phyloP scores from a whole-genome alignment of 2,329 filamentous ascomycete species.

The Epichloe aotearoae region DNA sequence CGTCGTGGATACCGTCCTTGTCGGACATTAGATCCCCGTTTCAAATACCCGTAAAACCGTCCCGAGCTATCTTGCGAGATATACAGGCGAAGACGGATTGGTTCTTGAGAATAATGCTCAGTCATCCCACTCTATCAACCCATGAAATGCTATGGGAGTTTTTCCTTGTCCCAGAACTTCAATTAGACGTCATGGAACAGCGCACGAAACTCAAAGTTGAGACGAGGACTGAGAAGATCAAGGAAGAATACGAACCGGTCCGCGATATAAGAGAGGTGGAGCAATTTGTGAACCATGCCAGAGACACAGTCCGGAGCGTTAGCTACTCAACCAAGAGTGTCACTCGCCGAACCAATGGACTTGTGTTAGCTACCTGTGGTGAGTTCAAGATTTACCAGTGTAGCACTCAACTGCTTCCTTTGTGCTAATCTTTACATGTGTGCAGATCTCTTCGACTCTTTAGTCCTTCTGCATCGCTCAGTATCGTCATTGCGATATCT shows the following conservation, averaged over 20 bases:
- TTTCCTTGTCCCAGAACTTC: slow-evolving; percentile 89
- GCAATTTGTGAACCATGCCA: slow-evolving; percentile 79
- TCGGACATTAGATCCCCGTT: slow-evolving; percentile 73
- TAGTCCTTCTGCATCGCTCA: slow-evolving; percentile 38
- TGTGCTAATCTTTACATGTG: background rate
- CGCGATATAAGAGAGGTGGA: slow-evolving; percentile 79
- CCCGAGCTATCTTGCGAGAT: slow-evolving; percentile 72
- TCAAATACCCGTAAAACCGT: slow-evolving; percentile 84
- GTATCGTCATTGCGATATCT: slow-evolving; percentile 51
- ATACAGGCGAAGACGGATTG: slow-evolving; percentile 76
- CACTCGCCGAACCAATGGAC: slow-evolving; percentile 62
- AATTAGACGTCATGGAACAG: slow-evolving; percentile 79
- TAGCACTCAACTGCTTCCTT: background rate
- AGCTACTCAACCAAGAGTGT: slow-evolving; percentile 74
- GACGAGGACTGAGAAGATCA: slow-evolving; percentile 67
- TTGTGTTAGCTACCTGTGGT: slow-evolving; percentile 53
- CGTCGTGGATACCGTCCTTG: slow-evolving; percentile 82
- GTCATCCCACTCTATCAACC: slow-evolving; percentile 83
- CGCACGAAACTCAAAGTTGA: slow-evolving; percentile 79
- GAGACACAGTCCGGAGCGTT: slow-evolving; percentile 76
- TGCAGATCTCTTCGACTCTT: slow-evolving; percentile 56
- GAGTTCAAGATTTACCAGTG: slow-evolving; percentile 13
- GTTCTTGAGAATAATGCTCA: slow-evolving; percentile 75
- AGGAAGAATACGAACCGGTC: slow-evolving; percentile 78
- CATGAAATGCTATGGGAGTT: slow-evolving; percentile 99